phyloP scores from a whole-genome alignment of 2,329 filamentous ascomycete genomes.

The Colletotrichum echinochloae region DNA sequence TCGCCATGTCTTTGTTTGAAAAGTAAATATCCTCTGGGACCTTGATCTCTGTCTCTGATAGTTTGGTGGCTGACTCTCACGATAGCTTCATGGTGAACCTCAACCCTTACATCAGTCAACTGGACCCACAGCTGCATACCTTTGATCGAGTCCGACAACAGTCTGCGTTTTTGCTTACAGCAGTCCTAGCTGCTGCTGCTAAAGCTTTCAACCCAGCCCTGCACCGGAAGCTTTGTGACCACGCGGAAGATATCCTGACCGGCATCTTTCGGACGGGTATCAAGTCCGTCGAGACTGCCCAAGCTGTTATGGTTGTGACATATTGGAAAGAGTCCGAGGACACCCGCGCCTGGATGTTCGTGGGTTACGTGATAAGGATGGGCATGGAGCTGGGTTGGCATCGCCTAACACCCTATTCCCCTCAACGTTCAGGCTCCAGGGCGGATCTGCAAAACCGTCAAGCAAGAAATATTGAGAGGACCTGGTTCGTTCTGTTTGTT shows the following conservation, averaged over 20 bases:
- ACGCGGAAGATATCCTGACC: conserved; percentile 46
- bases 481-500: conserved; percentile 25
- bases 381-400: conserved; percentile 55
- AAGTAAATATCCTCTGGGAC: conserved; percentile 15
- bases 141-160: conserved; percentile 50
- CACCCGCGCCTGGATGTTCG: conserved; percentile 53
- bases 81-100: conserved; percentile 52
- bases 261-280: conserved; percentile 48
- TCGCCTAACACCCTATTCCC: conserved; percentile 41
- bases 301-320: conserved; percentile 54
- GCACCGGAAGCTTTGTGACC: conserved; percentile 41
- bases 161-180: conserved; percentile 52
- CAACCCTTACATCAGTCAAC: conserved; percentile 56
- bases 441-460: not conserved
- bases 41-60: no score
- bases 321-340: conserved; percentile 58
- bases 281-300: conserved; percentile 54
- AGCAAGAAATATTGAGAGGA: conserved; percentile 20
- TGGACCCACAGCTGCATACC: conserved; percentile 54
- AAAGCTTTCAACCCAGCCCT: conserved; percentile 52
- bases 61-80: not conserved
- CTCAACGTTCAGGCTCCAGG: not conserved
- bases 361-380: conserved; percentile 56
- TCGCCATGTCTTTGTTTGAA: conserved; percentile 25
- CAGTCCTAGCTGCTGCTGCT: conserved; percentile 50